Evolutionary conservation across 768 basidiomycete genomes (phyloP).

Genomic region (Harrya chromipes): DNA sequence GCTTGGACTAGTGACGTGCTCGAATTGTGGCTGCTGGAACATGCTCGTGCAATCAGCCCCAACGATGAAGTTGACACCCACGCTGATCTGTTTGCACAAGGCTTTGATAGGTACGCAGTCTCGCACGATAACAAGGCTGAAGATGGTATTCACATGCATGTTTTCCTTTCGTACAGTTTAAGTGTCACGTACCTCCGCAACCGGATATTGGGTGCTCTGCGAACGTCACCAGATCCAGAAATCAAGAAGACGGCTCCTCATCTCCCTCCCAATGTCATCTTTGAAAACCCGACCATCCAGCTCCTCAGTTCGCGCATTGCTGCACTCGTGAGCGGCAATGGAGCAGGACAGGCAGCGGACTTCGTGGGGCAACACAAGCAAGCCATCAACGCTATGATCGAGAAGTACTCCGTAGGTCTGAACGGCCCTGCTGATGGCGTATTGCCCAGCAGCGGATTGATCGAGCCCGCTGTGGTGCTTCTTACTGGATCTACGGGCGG

Average conservation of each 20-base stretch:
- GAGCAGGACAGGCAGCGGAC: not conserved
- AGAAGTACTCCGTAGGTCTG: constrained; percentile 33
- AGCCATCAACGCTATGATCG: constrained; percentile 36
- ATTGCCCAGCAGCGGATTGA: constrained; percentile 7
- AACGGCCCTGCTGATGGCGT: constrained; percentile 9
- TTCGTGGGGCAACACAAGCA: constrained; percentile 1
- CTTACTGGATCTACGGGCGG: constrained; percentile 45
- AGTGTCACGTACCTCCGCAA: constrained; percentile 26
- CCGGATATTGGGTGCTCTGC: constrained; percentile 15
- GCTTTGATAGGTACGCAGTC: constrained; percentile 31
- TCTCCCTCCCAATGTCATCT: constrained; percentile 32
- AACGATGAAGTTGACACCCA: constrained; percentile 1
- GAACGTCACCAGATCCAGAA: constrained; percentile 23
- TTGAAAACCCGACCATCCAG: constrained; percentile 37
- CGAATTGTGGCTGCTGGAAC: constrained; percentile 14
- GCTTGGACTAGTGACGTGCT: constrained; percentile 2
- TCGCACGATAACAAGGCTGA: not conserved
- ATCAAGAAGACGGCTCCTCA: constrained; percentile 18
- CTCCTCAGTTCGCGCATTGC: constrained; percentile 3
- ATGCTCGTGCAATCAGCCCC: not conserved
- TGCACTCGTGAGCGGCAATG: constrained; percentile 1
- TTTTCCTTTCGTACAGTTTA: constrained; percentile 11
- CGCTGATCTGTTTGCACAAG: constrained; percentile 27
- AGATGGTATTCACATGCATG: not conserved
- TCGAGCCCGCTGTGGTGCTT: not conserved